phyloP scores from a whole-genome alignment of 179 eudicot genomes.

The Kewa caespitosa region DNA sequence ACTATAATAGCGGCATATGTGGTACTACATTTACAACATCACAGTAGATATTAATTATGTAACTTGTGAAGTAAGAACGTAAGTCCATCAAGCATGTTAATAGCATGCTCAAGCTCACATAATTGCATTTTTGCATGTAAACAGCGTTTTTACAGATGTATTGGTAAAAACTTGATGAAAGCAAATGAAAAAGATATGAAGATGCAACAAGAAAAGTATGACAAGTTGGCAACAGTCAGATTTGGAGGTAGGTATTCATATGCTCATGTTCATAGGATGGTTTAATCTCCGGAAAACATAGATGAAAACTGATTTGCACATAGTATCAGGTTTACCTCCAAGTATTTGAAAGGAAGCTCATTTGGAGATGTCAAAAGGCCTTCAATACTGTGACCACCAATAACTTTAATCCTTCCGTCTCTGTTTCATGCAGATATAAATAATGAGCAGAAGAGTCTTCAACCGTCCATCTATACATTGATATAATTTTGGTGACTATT shows the following conservation, averaged over 20 bases:
- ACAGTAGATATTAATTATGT: not conserved
- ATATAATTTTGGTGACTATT: not conserved
- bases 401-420: conserved; percentile 93
- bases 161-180: not conserved
- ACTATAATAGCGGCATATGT: not conserved
- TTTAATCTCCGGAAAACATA: not conserved
- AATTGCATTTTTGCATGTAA: not conserved
- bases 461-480: not conserved
- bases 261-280: not conserved
- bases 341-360: conserved; percentile 63
- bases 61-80: not conserved
- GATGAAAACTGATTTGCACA: not conserved
- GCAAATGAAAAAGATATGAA: not conserved
- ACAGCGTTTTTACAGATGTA: not conserved
- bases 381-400: conserved; percentile 86
- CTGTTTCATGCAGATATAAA: conserved; percentile 36
- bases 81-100: not conserved
- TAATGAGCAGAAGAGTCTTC: not conserved
- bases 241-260: not conserved
- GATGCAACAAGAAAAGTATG: not conserved
- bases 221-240: not conserved
- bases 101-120: not conserved
- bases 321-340: conserved; percentile 57
- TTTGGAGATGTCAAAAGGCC: conserved; percentile 82
- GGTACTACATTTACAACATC: not conserved